Evolutionary conservation across 371 early-diverging fungal genomes (phyloP), one percentile per base, ranked within the genome.

Genomic region (Dichotomocladium elegans): DNA sequence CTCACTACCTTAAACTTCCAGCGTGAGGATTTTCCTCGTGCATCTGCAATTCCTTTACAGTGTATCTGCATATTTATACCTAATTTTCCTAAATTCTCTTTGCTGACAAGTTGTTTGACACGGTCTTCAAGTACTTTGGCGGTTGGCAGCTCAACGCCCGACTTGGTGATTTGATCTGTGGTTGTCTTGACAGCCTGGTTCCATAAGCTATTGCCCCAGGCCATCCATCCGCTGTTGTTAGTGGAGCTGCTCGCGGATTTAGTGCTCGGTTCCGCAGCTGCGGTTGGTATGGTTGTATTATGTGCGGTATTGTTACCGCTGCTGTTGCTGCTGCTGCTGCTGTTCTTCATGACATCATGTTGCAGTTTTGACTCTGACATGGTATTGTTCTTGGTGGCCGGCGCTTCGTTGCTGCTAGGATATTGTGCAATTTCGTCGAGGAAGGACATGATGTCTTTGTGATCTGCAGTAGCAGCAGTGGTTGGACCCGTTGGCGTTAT

Each of bases 21-120:
- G 30, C 9, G 19, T 19, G 1, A 30, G 26, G n/a, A 26, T 24
- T 4, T 17, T 15, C 6, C 1, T 1, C 15, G 15, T 5, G 11
- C 8, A 40, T 27, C 19, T 34, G 31, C 11, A 26, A 9, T 30
- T 14, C 12, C 27, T 29, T 27, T 34, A 27, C 11, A 64, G 14
- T 6, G 45, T n/a, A n/a, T n/a, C n/a, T n/a, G n/a, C n/a, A n/a
- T n/a, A n/a, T n/a, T 56, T 55, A 46, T 76, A 66, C 85, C 81
- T 56, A 85, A 66, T 57, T 83, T 85, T 33, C 78, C 78, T 53
- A 85, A 78, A 51, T 79, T 80, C 46, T 85, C 83, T 19, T 80
- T 80, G 55, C 77, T 85, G 0, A 85, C 80, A 34, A 73, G 41
- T 10, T 62, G 53, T 41, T 80, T 81, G 30, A 83, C 81, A 33